Conservation (phyloP, 1,139 yeast species). For the Pichia cactophila region DNA sequence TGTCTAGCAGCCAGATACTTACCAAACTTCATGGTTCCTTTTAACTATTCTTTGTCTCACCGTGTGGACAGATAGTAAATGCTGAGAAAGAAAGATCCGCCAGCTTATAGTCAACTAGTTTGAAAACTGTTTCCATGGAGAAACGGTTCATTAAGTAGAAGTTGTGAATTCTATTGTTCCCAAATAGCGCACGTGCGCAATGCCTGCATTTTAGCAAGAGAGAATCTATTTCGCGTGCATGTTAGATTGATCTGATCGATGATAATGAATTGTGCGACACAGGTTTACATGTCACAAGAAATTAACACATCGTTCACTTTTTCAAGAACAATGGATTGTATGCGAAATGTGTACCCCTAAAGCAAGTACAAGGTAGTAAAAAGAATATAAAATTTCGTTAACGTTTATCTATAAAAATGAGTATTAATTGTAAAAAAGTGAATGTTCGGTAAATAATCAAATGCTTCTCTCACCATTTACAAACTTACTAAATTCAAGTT, state of each 20-base stretch:
- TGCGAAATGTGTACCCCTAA: no score
- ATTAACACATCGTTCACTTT: no score
- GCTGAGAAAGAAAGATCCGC: neutral
- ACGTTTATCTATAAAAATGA: neutral
- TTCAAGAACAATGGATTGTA: no score
- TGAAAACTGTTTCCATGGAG: neutral
- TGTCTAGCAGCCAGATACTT: slow-evolving; percentile 91
- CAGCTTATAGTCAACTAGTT: neutral
- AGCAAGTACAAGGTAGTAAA: no score
- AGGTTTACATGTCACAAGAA: no score
- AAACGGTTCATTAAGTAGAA: neutral
- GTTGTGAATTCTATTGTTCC: neutral
- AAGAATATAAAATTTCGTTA: neutral
- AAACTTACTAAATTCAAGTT: slow-evolving; percentile 25
- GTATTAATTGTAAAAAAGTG: neutral
- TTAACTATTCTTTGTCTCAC: neutral
- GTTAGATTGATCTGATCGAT: neutral
- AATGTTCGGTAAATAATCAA: no score
- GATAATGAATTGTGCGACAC: no score
- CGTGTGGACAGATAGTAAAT: neutral
- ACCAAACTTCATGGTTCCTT: slow-evolving; percentile 65
- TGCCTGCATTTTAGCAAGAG: no score
- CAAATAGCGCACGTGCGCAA: neutral
- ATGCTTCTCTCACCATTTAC: slow-evolving; percentile 18
- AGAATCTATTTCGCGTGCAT: no score